A percentile compares a stretch with the other conserved stretches of the same genome.
phyloP scores from a whole-genome alignment of 2,329 filamentous ascomycete genomes.

The Fusarium marasasianum region DNA sequence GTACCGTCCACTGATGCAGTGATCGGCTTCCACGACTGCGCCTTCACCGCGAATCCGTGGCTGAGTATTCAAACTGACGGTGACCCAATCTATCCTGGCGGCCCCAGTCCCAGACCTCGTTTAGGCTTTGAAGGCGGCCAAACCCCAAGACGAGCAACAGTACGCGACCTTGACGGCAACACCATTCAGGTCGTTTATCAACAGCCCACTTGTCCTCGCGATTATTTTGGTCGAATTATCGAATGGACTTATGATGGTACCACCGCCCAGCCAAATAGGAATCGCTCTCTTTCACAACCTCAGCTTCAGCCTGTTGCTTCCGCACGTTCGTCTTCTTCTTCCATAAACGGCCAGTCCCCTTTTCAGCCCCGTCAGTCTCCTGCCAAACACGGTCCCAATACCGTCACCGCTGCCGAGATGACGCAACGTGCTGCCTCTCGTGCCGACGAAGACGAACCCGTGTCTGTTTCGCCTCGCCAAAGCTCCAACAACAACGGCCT shows the following conservation, averaged over 20 bases:
- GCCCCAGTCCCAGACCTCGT: constrained; percentile 40
- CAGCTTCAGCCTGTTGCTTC: constrained; percentile 30
- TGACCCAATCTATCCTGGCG: constrained; percentile 33
- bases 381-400: constrained; percentile 32
- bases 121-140: constrained; percentile 47
- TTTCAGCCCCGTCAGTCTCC: constrained; percentile 33
- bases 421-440: constrained; percentile 35
- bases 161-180: constrained; percentile 85
- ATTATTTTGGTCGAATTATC: constrained; percentile 56
- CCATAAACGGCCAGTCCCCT: constrained; percentile 32
- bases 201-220: constrained; percentile 42
- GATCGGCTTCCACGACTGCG: constrained; percentile 75
- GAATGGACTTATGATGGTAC: constrained; percentile 61
- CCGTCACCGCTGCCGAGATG: constrained; percentile 38
- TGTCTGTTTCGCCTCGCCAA: constrained; percentile 45
- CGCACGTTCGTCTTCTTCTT: constrained; percentile 34
- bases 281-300: constrained; percentile 39
- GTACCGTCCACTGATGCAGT: constrained; percentile 73
- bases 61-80: constrained; percentile 50
- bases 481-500: constrained; percentile 54
- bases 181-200: constrained; percentile 79
- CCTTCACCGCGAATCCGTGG: constrained; percentile 68
- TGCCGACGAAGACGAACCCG: constrained; percentile 29
- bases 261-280: constrained; percentile 22
- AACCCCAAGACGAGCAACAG: constrained; percentile 57